Evolutionary conservation across 1,284 basidiomycete species (phyloP), one percentile per base, ranked within the genome.

Genomic region (Ceratobasidium sp.): DNA sequence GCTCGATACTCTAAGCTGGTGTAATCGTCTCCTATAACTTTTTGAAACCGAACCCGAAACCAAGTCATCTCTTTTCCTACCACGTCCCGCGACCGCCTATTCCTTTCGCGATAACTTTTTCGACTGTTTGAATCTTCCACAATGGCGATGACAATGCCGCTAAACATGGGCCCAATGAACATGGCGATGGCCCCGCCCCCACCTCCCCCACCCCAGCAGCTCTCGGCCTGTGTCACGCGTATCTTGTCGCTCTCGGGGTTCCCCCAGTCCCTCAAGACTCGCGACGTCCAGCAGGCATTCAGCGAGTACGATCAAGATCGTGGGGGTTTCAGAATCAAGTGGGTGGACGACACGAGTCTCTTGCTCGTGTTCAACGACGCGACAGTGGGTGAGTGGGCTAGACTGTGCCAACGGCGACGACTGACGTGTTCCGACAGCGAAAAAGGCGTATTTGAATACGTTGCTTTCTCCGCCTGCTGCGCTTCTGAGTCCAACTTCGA

Each of bases 321-420:
- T 70, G 95, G 95, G 42, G 96, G 96, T 20, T 98, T 97, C 84
- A 94, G 95, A 83, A 97, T 99, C 80, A 99, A 99, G 79, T 99
- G 96, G 96, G 87, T 90, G 74, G 94, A 99, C 79, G 96, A 99
- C 79, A 95, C 93, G 53, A 96, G 92, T 76, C 92, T 96, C 49
- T 83, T 97, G 76, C 91, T 98, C 76, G 95, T 99, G 72, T 99
- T 99, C 78, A 86, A 87, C 74, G 92, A 95, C 79, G 87, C 91
- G 72, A 82, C 86, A 69, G 85, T 89, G 69, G 91, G 93, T 94
- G 77, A 83, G 91, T 85, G 29, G 47, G 34, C 34, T 53, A 32
- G 58, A 49, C n/a, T 56, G n/a, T n/a, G n/a, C n/a, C 55, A 49
- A 31, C 54, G 40, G 27, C n/a, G 64, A 42, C 43, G 73, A 81